Conservation (phyloP, 805 yeast species). For the Saitoella complicata region DNA sequence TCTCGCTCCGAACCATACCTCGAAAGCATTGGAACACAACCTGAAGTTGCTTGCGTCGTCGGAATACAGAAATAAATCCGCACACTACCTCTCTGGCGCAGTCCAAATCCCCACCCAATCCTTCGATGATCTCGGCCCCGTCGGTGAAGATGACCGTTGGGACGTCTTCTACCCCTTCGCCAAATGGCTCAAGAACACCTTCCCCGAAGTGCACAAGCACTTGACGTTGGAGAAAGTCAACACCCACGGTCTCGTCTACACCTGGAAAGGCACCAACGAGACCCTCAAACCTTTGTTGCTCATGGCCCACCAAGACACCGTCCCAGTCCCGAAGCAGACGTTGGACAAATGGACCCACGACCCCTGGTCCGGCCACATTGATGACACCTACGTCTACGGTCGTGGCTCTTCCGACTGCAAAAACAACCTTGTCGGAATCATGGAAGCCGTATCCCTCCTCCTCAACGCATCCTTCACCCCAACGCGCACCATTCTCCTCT, state of each 20-base stretch:
- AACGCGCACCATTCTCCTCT: constrained; percentile 43
- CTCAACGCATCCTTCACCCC: constrained; percentile 38
- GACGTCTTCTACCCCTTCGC: constrained; percentile 34
- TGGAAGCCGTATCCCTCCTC: constrained; percentile 49
- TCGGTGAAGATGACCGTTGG: constrained; percentile 37
- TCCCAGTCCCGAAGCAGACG: constrained; percentile 50
- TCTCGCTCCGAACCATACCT: too few species aligned
- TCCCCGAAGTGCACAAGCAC: constrained; percentile 36
- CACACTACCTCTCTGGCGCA: too few species aligned
- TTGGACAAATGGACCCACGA: constrained; percentile 44
- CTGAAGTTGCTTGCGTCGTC: too few species aligned
- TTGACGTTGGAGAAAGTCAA: constrained; percentile 41
- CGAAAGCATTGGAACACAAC: too few species aligned
- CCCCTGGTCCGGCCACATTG: constrained; percentile 53
- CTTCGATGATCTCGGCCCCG: constrained; percentile 36
- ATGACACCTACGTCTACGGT: constrained; percentile 54
- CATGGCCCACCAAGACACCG: constrained; percentile 70
- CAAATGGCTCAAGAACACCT: constrained; percentile 33
- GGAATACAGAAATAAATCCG: too few species aligned
- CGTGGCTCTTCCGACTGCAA: constrained; percentile 70
- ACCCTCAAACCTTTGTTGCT: constrained; percentile 46
- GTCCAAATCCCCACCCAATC: constrained; percentile 30
- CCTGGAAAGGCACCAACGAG: constrained; percentile 40
- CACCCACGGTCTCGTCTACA: constrained; percentile 44
- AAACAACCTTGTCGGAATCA: constrained; percentile 43